These are phyloP conservation scores for Detonula confervacea DNA, from an alignment of 352 stramenopile genomes.

Conservation along the genomic window DNA sequence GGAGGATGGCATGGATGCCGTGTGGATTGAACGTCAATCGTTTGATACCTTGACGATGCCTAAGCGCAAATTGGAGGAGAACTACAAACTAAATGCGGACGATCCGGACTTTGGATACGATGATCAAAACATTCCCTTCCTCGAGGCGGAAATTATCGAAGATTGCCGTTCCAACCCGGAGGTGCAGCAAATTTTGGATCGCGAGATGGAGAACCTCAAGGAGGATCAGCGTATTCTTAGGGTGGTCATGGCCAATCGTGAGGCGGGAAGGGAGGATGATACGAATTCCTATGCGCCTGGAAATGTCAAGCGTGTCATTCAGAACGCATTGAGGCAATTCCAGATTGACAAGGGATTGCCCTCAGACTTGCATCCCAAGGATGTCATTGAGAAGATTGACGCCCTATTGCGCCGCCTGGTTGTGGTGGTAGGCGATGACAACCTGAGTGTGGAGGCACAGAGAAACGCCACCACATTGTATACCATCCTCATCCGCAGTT, in stretches of 20 bases:
- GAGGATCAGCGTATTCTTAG: constrained; percentile 94
- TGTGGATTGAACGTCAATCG: constrained; percentile 99
- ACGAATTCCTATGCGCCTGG: constrained; percentile 85
- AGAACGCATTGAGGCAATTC: constrained; percentile 95
- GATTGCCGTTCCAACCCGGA: constrained; percentile 90
- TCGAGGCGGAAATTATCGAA: constrained; percentile 87
- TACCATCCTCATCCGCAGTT: constrained; percentile 95
- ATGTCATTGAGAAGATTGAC: constrained; percentile 88
- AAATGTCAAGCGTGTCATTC: constrained; percentile 90
- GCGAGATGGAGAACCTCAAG: constrained; percentile 93
- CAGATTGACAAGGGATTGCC: constrained; percentile 93
- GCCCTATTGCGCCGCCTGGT: constrained; percentile 92
- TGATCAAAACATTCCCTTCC: constrained; percentile 80
- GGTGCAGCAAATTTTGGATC: constrained; percentile 91
- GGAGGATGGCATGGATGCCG: constrained; percentile 99
- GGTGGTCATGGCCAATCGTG: constrained; percentile 94
- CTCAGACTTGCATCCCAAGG: constrained; percentile 91
- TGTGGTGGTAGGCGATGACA: constrained; percentile 96
- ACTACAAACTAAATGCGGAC: constrained; percentile 92
- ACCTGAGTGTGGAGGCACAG: constrained; percentile 95
- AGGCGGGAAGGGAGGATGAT: constrained; percentile 92
- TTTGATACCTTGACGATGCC: constrained; percentile 88
- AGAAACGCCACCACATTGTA: constrained; percentile 98
- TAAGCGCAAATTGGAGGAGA: constrained; percentile 93
- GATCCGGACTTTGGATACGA: constrained; percentile 92